Evolutionary conservation across 441 rosid genomes (phyloP).

Genomic region (Geranium incanum): DNA sequence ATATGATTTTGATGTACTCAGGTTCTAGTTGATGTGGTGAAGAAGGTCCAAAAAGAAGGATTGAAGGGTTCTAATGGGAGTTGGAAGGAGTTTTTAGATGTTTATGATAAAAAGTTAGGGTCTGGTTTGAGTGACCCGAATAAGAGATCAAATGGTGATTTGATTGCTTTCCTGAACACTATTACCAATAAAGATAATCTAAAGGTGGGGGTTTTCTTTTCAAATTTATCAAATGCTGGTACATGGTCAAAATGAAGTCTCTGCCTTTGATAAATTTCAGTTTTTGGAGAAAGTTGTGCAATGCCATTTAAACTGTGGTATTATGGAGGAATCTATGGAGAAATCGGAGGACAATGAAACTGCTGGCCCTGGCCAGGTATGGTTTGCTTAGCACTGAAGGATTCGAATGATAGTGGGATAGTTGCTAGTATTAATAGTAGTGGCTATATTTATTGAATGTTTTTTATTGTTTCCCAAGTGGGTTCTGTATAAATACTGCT

Average conservation of each 20-base stretch:
- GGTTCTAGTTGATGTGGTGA: constrained; percentile 72
- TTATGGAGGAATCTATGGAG: constrained; percentile 32
- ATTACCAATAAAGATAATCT: constrained; percentile 38
- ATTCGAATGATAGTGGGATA: background rate
- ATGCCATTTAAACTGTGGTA: constrained; percentile 34
- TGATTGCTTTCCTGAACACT: constrained; percentile 57
- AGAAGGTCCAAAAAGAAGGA: constrained; percentile 54
- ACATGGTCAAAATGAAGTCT: background rate
- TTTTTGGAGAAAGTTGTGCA: constrained; percentile 41
- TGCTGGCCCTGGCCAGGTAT: constrained; percentile 52
- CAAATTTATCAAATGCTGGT: background rate
- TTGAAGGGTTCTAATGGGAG: constrained; percentile 49
- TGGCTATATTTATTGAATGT: background rate
- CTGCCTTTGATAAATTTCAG: constrained; percentile 29
- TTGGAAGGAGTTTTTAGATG: constrained; percentile 71
- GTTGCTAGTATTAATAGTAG: background rate
- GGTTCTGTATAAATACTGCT: background rate
- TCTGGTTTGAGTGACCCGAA: constrained; percentile 68
- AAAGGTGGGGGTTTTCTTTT: constrained; percentile 29
- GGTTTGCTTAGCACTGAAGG: background rate
- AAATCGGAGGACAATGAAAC: constrained; percentile 40
- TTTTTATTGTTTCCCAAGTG: background rate
- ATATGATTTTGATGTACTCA: constrained; percentile 17
- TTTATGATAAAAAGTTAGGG: constrained; percentile 49
- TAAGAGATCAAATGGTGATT: constrained; percentile 40